A percentile compares a stretch with the other conserved stretches of the same genome.
Evolutionary conservation across 352 stramenopile genomes (phyloP).

Genomic region (Peronospora belbahrii): DNA sequence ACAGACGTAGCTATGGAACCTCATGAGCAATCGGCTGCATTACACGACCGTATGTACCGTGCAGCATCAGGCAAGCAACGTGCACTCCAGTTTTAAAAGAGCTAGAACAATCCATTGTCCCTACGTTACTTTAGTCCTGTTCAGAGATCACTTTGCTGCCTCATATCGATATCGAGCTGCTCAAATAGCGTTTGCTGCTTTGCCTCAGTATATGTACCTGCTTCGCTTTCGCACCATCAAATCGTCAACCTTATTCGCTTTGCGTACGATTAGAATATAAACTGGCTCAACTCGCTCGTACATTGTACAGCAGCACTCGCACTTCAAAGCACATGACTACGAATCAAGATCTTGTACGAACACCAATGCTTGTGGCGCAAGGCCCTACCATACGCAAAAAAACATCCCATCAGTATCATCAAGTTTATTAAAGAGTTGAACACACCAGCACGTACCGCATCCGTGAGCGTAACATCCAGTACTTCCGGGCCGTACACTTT

Average conservation of each 20-base stretch:
- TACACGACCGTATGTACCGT: slow-evolving; percentile 81
- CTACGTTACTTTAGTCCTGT: slow-evolving; percentile 12
- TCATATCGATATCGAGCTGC: no score
- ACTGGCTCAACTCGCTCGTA: slow-evolving; percentile 4
- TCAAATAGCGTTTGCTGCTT: slow-evolving; percentile 8
- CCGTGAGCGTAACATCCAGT: slow-evolving; percentile 49
- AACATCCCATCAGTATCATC: background rate
- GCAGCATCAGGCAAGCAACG: slow-evolving; percentile 68
- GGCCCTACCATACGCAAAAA: slow-evolving; percentile 28
- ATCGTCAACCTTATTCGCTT: background rate
- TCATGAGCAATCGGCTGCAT: slow-evolving; percentile 65
- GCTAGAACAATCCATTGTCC: background rate
- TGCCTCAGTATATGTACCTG: background rate
- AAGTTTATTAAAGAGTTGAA: background rate
- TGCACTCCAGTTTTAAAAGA: slow-evolving; percentile 33
- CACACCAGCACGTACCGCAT: slow-evolving; percentile 41
- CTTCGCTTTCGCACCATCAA: background rate
- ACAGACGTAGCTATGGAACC: slow-evolving; percentile 39
- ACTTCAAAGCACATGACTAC: slow-evolving; percentile 19
- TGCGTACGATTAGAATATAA: no score
- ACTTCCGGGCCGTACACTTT: slow-evolving; percentile 59
- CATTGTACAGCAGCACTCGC: slow-evolving; percentile 3
- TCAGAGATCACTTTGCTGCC: slow-evolving; percentile 7
- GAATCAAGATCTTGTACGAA: slow-evolving; percentile 82
- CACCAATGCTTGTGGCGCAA: slow-evolving; percentile 67